Evolutionary conservation across 192 early-diverging fungal genomes (phyloP), one percentile per base, ranked within the genome.

Genomic region (Umbelopsis sp.): DNA sequence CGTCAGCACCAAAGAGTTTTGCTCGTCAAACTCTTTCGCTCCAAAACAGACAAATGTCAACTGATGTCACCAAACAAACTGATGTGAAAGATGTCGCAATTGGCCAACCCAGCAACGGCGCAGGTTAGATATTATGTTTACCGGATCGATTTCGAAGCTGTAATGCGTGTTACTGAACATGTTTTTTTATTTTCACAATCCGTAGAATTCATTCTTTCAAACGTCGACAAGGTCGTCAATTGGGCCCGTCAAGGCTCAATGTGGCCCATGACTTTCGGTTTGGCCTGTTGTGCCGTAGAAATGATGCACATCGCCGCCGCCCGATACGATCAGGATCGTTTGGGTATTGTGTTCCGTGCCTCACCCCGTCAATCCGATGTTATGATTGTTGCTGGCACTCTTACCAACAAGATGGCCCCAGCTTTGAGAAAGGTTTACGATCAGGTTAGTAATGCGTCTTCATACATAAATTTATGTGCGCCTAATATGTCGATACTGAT

Each of bases 381-480:
- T 47, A 98, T 98, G 97, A 98, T 98, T 83, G 97, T 98, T 46
- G 97, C 97, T 11, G 97, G 97, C 48, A 98, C 97, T 22, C 83
- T 98, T 79, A 97, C 95, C 66, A 98, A 98, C 90, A 98, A 98
- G 81, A 98, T 98, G 97, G 97, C 97, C 4, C 94, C 95, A 46
- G 93, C 90, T 15, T 79, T 87, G 46, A 79, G 86, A 70, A 87
- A 87, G 68, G 85, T 88, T 45, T 88, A 86, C 71, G 85, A 86
- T 81, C 87, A 86, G 78, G 85, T 84, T 81, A 48, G 46, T 25
- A 41, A 41, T 41, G 37, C 37, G 2, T 48, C 27, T 33, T 46
- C 47, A 22, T 45, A 49, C 44, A 68, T 53, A 22, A 48, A n/a
- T 33, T 67, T 41, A 6, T 30, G 27, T 27, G 61, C 51, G 46